phyloP scores from a whole-genome alignment of 352 stramenopile species.

The Phytophthora sp. region DNA sequence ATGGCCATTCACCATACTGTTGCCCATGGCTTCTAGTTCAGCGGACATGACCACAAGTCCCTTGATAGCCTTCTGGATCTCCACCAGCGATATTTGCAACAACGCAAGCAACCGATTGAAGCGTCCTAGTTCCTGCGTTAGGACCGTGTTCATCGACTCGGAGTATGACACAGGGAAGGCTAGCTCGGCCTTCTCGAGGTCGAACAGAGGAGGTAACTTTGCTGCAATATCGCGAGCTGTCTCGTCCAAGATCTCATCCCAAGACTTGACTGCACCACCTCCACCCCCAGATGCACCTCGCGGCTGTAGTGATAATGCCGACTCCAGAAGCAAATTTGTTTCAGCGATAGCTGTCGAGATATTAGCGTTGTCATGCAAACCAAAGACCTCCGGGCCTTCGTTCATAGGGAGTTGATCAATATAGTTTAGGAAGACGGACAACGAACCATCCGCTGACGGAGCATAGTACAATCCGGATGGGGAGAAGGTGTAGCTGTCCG shows the following conservation, averaged over 20 bases:
- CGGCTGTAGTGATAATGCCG: constrained; percentile 90
- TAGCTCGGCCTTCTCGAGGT: constrained; percentile 90
- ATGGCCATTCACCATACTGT: constrained; percentile 93
- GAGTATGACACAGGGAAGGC: constrained; percentile 84
- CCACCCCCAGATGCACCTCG: constrained; percentile 57
- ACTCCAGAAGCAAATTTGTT: constrained; percentile 88
- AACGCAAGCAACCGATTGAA: constrained; percentile 90
- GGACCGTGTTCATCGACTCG: constrained; percentile 91
- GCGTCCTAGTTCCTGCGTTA: constrained; percentile 91
- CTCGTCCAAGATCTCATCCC: constrained; percentile 89
- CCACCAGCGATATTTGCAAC: constrained; percentile 79
- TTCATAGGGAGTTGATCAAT: constrained; percentile 87
- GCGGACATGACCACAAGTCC: constrained; percentile 93
- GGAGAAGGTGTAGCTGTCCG: constrained; percentile 82
- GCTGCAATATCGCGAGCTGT: constrained; percentile 88
- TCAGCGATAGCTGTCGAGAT: constrained; percentile 90
- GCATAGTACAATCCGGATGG: constrained; percentile 86
- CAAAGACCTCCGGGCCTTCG: constrained; percentile 87
- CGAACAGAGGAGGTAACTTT: constrained; percentile 79
- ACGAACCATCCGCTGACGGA: constrained; percentile 42
- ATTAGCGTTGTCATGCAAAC: constrained; percentile 87
- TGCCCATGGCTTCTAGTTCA: constrained; percentile 94
- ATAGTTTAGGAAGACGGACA: constrained; percentile 74
- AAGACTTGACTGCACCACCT: constrained; percentile 82
- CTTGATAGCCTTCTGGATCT: constrained; percentile 93